Conservation (phyloP, 2,329 filamentous ascomycete species). For the Aspergillus udagawae region DNA sequence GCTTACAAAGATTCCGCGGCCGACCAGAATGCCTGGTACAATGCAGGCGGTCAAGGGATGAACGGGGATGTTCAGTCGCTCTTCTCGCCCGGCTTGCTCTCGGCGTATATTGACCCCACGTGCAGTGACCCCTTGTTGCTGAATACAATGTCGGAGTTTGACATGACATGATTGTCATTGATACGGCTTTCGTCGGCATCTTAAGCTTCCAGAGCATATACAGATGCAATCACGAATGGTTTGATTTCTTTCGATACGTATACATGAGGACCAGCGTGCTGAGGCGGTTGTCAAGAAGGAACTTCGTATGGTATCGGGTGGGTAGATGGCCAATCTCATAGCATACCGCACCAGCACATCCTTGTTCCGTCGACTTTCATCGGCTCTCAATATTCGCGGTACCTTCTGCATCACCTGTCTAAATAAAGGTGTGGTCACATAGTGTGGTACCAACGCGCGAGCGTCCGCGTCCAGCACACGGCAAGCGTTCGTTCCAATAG, state of each 20-base stretch:
- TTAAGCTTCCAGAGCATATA: not conserved
- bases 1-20: not conserved
- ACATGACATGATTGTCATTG: not conserved
- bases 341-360: no score
- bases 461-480: no score
- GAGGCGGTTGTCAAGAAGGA: no score
- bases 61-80: slow-evolving; percentile 22
- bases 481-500: no score
- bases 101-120: slow-evolving; percentile 28
- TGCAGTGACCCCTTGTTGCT: slow-evolving; percentile 8
- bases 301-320: no score
- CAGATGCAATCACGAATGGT: not conserved
- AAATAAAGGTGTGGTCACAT: no score
- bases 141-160: not conserved
- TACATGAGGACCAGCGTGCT: not conserved
- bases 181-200: not conserved
- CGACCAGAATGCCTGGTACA: slow-evolving; percentile 1
- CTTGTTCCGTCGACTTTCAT: no score
- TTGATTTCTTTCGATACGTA: not conserved
- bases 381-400: no score
- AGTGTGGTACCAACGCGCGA: no score
- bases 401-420: no score
- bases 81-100: slow-evolving; percentile 21
- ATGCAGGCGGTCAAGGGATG: not conserved
- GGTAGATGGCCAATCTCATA: no score